These are phyloP conservation scores for Ogataea populi-albae DNA, from an alignment of 805 yeast species.

Conservation along the genomic window DNA sequence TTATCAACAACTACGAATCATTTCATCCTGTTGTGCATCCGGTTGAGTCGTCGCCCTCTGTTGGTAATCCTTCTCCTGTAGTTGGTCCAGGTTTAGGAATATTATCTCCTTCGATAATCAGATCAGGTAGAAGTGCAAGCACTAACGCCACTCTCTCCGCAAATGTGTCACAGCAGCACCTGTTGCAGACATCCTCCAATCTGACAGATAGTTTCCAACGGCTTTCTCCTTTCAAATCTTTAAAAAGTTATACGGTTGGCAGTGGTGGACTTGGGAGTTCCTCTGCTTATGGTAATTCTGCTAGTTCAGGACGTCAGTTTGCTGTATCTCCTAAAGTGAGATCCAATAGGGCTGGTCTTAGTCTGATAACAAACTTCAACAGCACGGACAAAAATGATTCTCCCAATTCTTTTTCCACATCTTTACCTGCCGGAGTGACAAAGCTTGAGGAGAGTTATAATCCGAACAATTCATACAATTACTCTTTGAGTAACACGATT, in stretches of 20 bases:
- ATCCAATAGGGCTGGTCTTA: constrained; percentile 16
- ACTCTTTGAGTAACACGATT: constrained; percentile 31
- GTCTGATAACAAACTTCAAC: constrained; percentile 13
- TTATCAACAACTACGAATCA: constrained; percentile 16
- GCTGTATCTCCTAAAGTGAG: constrained; percentile 18
- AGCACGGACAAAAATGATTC: constrained; percentile 4
- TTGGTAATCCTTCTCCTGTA: constrained; percentile 6
- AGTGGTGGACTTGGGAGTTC: constrained; percentile 1
- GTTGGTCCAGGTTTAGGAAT: constrained; percentile 20
- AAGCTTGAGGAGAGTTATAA: constrained; percentile 29
- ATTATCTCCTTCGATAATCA: constrained; percentile 21
- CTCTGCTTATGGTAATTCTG: not conserved
- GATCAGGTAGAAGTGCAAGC: constrained; percentile 16
- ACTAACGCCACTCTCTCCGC: constrained; percentile 8
- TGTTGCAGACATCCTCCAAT: constrained; percentile 1
- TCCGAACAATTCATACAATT: constrained; percentile 31
- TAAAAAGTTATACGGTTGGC: constrained; percentile 5
- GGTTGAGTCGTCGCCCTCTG: constrained; percentile 10
- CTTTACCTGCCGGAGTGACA: not conserved
- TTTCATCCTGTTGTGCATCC: constrained; percentile 4
- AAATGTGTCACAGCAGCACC: constrained; percentile 4
- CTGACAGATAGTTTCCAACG: constrained; percentile 3
- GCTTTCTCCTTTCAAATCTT: constrained; percentile 11
- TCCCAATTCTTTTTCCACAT: constrained; percentile 1
- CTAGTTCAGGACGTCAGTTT: constrained; percentile 3